A percentile compares a stretch with the other conserved stretches of the same genome.
phyloP scores from a whole-genome alignment of 257 asterid species.

The Scutellaria galericulata region DNA sequence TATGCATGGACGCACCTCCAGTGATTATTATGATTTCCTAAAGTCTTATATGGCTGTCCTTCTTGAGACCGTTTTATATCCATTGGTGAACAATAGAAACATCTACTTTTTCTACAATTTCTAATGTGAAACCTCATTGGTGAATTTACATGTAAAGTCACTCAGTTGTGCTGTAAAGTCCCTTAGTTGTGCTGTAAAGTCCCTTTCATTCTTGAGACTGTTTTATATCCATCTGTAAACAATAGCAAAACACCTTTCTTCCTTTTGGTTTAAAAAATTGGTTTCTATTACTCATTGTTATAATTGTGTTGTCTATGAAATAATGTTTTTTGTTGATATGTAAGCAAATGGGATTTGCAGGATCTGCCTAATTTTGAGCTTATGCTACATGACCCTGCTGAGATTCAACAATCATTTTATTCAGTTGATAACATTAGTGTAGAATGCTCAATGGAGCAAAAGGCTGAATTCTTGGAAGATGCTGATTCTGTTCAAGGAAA shows the following conservation, averaged over 20 bases:
- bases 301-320: not conserved
- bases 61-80: not conserved
- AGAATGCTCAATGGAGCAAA: conserved; percentile 50
- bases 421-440: conserved; percentile 58
- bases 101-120: no score
- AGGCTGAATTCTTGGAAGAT: conserved; percentile 56
- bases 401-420: conserved; percentile 61
- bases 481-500: conserved; percentile 51
- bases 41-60: conserved; percentile 17
- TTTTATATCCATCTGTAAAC: conserved; percentile 21
- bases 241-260: conserved; percentile 15
- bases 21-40: conserved; percentile 11
- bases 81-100: no score
- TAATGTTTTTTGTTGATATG: conserved; percentile 15
- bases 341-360: conserved; percentile 53
- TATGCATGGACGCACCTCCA: conserved; percentile 25
- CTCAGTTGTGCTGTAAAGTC: not conserved
- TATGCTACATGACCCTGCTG: conserved; percentile 48
- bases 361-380: conserved; percentile 54
- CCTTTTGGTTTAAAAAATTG: conserved; percentile 31
- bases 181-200: conserved; percentile 10
- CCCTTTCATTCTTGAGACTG: conserved; percentile 19
- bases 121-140: no score
- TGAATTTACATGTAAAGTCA: not conserved
- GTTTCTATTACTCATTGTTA: conserved; percentile 22